phyloP scores from a whole-genome alignment of 2,329 filamentous ascomycete genomes.

The Phoma sp. region DNA sequence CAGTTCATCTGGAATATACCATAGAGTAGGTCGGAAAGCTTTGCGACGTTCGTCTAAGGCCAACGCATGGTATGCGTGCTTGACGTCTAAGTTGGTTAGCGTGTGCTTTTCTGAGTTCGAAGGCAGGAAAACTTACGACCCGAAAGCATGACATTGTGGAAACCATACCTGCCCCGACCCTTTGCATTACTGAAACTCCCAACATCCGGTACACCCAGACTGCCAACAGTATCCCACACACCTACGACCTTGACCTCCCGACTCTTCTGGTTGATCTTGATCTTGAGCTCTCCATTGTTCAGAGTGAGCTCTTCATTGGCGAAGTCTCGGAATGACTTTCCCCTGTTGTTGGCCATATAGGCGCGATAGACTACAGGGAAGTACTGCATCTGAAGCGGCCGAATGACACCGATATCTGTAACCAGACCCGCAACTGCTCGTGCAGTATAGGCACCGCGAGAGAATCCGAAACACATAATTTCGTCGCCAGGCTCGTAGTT shows the following conservation, averaged over 20 bases:
- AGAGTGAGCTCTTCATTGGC: too few species aligned
- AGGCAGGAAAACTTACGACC: slow-evolving; percentile 32
- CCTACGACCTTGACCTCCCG: slow-evolving; percentile 53
- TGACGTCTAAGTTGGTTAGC: slow-evolving; percentile 51
- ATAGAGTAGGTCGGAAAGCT: slow-evolving; percentile 62
- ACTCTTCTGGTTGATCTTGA: slow-evolving; percentile 24
- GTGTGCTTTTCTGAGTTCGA: rapidly evolving
- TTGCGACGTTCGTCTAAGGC: slow-evolving; percentile 61
- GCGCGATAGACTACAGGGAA: slow-evolving; percentile 55
- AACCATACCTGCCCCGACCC: slow-evolving; percentile 37
- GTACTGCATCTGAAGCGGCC: slow-evolving; percentile 52
- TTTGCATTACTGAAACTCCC: slow-evolving; percentile 32
- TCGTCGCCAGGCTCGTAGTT: slow-evolving; percentile 60
- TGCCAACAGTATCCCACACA: slow-evolving; percentile 59
- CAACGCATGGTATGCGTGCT: slow-evolving; percentile 63
- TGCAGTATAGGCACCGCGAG: slow-evolving; percentile 56
- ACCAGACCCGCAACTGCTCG: slow-evolving; percentile 53
- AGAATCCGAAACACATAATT: slow-evolving; percentile 58
- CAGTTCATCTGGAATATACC: too few species aligned
- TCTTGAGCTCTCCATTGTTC: too few species aligned
- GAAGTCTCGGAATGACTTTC: too few species aligned
- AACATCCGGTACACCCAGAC: slow-evolving; percentile 56
- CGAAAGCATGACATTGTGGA: slow-evolving; percentile 46
- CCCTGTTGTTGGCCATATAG: slow-evolving; percentile 34
- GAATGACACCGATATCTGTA: slow-evolving; percentile 56